Evolutionary conservation across 768 basidiomycete species (phyloP), one percentile per base, ranked within the genome.

Genomic region (Lentinula aciculospora): DNA sequence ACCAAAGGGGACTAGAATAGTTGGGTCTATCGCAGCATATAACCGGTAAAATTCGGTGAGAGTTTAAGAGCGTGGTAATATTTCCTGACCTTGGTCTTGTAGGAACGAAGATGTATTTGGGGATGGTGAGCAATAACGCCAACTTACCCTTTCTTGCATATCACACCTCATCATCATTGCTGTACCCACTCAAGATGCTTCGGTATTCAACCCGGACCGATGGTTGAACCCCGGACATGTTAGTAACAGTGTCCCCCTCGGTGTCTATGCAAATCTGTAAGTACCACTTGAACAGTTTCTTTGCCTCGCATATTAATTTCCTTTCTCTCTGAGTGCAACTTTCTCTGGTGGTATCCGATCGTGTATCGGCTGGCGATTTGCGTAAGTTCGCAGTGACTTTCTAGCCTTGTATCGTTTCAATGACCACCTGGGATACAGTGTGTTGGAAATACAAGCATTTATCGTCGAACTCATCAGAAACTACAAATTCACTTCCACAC

Each of bases 371-470:
- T 69, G 68, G 67, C 55, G 66, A 61, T 66, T 68, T 37, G 67
- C 68, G 67, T 68, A 36, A 42, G 68, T 28, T 4, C 28, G 29
- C 19, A n/a, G n/a, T 25, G 6, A 13, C 51, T 32, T 29, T 46
- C 15, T 32, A 6, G 13, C 15, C n/a, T n/a, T n/a, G n/a, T n/a
- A n/a, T n/a, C n/a, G n/a, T n/a, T n/a, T 48, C 17, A 29, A 28
- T 17, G 25, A 32, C 15, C n/a, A n/a, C 3, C 9, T 32, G 49
- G 9, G 15, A n/a, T 23, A 8, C 61, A 74, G 71, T 4, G 63
- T 83, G 0, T 63, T 76, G 34, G 83, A 87, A 64, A 64, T 85
- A 15, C 84, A 86, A 60, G 74, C 77, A 0, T 84, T 87, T 67
- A 63, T 85, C n/a, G 74, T 80, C 23, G 82, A 84, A 63, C 70